Evolutionary conservation across 2,329 filamentous ascomycete species (phyloP).

Genomic region (Clarireedia homoeocarpa): DNA sequence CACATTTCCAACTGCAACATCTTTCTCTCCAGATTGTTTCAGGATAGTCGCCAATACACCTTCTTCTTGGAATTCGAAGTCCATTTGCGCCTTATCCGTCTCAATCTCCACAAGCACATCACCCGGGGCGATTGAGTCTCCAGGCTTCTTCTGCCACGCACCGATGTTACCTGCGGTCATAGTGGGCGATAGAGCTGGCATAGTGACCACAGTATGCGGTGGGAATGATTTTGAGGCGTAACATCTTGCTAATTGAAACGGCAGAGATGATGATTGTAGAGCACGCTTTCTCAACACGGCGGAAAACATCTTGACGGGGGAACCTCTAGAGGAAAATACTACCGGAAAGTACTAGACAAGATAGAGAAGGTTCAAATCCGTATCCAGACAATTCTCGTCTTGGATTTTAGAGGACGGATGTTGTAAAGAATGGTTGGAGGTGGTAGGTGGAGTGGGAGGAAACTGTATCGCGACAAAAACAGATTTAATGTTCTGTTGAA

Average conservation of each 20-base stretch:
- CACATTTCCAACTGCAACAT: slow-evolving; percentile 90
- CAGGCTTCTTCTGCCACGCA: slow-evolving; percentile 94
- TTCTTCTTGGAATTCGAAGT: slow-evolving; percentile 99
- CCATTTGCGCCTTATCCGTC: slow-evolving; percentile 99
- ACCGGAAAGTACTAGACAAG: slow-evolving; percentile 15
- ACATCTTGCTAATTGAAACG: slow-evolving; percentile 51
- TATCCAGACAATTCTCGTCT: slow-evolving; percentile 17
- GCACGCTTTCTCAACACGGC: slow-evolving; percentile 56
- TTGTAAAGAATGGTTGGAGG: slow-evolving; percentile 2
- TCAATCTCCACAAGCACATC: slow-evolving; percentile 97
- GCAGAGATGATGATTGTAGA: slow-evolving; percentile 42
- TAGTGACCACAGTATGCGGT: slow-evolving; percentile 89
- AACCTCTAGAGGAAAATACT: slow-evolving; percentile 10
- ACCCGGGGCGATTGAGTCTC: slow-evolving; percentile 78
- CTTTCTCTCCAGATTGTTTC: slow-evolving; percentile 88
- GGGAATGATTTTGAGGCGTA: slow-evolving; percentile 68
- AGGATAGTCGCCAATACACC: slow-evolving; percentile 91
- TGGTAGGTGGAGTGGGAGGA: slow-evolving; percentile 8
- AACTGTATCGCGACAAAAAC: slow-evolving; percentile 10
- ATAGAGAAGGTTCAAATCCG: slow-evolving; percentile 11
- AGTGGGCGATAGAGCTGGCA: slow-evolving; percentile 95
- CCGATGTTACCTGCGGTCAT: slow-evolving; percentile 98
- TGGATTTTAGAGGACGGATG: slow-evolving; percentile 10
- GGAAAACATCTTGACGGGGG: slow-evolving; percentile 46
- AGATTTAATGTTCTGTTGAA: slow-evolving; percentile 17